These are phyloP conservation scores for Hanseniaspora pseudoguilliermondii DNA, from an alignment of 805 yeast genomes.

Conservation along the genomic window DNA sequence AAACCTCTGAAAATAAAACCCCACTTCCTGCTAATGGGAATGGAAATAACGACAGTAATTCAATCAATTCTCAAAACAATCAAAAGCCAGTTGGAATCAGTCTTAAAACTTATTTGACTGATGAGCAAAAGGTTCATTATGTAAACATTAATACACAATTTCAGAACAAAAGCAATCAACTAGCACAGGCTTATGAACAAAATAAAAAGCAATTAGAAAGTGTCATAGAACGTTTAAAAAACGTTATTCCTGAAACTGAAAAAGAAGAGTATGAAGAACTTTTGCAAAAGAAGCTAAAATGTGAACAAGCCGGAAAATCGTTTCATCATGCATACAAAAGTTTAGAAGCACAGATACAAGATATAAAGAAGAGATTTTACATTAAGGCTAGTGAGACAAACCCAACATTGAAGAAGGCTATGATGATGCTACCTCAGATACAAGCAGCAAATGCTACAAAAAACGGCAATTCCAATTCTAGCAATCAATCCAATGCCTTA, in stretches of 20 bases:
- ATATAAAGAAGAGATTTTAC: slow-evolving; percentile 24
- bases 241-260: slow-evolving; percentile 2
- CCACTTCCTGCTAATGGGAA: slow-evolving; percentile 10
- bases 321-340: slow-evolving; percentile 21
- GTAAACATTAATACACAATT: slow-evolving; percentile 22
- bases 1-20: slow-evolving; percentile 12
- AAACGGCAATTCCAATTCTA: slow-evolving; percentile 7
- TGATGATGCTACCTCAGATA: slow-evolving; percentile 18
- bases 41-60: slow-evolving; percentile 12
- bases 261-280: slow-evolving; percentile 20
- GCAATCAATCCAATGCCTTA: not conserved
- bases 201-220: slow-evolving; percentile 25
- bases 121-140: slow-evolving; percentile 24
- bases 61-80: slow-evolving; percentile 17
- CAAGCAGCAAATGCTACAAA: not conserved
- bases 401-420: slow-evolving; percentile 23
- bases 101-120: slow-evolving; percentile 23
- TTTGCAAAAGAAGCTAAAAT: slow-evolving; percentile 21
- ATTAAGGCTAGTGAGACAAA: slow-evolving; percentile 27
- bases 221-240: slow-evolving; percentile 19
- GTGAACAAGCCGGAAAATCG: slow-evolving; percentile 19
- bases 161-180: slow-evolving; percentile 23
- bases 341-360: slow-evolving; percentile 23
- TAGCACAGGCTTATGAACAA: slow-evolving; percentile 23
- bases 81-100: slow-evolving; percentile 14